Evolutionary conservation across 208 protist genomes (phyloP).

Genomic region (Kentomonas sorsogonicus): DNA sequence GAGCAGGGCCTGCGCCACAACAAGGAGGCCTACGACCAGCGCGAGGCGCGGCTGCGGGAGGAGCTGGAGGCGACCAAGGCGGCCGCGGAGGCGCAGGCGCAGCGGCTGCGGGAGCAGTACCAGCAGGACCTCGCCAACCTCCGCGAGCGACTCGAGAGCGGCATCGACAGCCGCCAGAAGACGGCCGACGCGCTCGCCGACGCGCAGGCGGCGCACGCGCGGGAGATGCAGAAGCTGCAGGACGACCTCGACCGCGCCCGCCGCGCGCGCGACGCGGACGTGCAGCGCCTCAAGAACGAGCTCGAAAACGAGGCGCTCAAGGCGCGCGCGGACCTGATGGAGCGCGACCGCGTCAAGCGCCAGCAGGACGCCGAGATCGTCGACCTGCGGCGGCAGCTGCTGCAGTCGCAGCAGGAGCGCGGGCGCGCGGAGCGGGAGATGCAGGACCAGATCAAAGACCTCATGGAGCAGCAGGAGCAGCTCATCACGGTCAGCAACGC

Average conservation of each 20-base stretch:
- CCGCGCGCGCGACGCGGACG: conserved; percentile 30
- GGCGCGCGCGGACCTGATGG: conserved; percentile 39
- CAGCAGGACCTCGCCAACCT: conserved; percentile 42
- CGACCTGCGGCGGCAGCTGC: conserved; percentile 27
- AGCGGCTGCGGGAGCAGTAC: conserved; percentile 25
- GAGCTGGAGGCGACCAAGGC: conserved; percentile 39
- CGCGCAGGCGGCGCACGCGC: conserved; percentile 38
- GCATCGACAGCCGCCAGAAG: conserved; percentile 29
- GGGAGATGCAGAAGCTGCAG: conserved; percentile 23
- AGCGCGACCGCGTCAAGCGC: conserved; percentile 63
- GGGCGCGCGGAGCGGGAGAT: conserved; percentile 43
- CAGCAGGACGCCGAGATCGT: conserved; percentile 39
- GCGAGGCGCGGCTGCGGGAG: conserved; percentile 30
- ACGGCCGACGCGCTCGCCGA: conserved; percentile 30
- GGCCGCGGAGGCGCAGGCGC: conserved; percentile 22
- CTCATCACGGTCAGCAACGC: conserved; percentile 40
- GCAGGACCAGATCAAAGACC: conserved; percentile 49
- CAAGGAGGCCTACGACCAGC: conserved; percentile 40
- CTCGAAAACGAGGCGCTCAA: conserved; percentile 37
- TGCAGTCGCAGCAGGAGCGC: conserved; percentile 37
- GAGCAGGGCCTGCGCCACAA: conserved; percentile 44
- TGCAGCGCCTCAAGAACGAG: conserved; percentile 31
- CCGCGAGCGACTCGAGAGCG: conserved; percentile 28
- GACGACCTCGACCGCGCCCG: conserved; percentile 44
- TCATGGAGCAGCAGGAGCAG: conserved; percentile 59